phyloP scores from a whole-genome alignment of 305 asterid genomes.

The Plantago coronopus region DNA sequence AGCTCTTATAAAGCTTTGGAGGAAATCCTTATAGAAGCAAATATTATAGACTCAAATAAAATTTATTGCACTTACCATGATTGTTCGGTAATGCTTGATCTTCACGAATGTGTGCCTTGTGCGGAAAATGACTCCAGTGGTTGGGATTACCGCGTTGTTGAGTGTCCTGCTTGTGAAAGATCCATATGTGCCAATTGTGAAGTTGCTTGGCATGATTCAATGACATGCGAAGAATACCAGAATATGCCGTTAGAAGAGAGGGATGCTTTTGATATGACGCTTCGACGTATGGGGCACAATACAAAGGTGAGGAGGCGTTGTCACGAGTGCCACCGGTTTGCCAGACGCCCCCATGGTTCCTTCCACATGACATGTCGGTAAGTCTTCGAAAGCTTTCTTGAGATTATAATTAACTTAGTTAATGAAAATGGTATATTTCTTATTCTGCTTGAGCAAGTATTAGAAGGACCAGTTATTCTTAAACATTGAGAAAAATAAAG shows the following conservation, averaged over 20 bases:
- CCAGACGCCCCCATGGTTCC: conserved; percentile 67
- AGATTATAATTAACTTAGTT: neutral
- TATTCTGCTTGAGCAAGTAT: no score
- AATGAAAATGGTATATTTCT: neutral
- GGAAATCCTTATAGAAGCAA: conserved; percentile 57
- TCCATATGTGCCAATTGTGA: conserved; percentile 67
- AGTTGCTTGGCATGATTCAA: conserved; percentile 84
- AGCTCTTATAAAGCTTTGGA: conserved; percentile 58
- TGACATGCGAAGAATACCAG: conserved; percentile 75
- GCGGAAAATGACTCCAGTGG: conserved; percentile 52
- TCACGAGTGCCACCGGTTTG: conserved; percentile 59
- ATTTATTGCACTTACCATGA: conserved; percentile 64
- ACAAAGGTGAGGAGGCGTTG: conserved; percentile 64
- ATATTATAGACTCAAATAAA: conserved; percentile 36
- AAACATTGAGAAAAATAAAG: no score
- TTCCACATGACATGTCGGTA: conserved; percentile 82
- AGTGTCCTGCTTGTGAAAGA: conserved; percentile 74
- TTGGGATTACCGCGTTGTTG: conserved; percentile 52
- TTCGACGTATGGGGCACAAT: conserved; percentile 45
- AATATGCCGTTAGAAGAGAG: conserved; percentile 60
- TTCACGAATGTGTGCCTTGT: conserved; percentile 49
- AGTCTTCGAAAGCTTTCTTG: conserved; percentile 22
- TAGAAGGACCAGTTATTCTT: no score
- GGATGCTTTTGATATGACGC: conserved; percentile 45
- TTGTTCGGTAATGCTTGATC: conserved; percentile 70